Base-by-base conservation (phyloP, 1,284 basidiomycete species). In the Ceratobasidium sp. region DNA sequence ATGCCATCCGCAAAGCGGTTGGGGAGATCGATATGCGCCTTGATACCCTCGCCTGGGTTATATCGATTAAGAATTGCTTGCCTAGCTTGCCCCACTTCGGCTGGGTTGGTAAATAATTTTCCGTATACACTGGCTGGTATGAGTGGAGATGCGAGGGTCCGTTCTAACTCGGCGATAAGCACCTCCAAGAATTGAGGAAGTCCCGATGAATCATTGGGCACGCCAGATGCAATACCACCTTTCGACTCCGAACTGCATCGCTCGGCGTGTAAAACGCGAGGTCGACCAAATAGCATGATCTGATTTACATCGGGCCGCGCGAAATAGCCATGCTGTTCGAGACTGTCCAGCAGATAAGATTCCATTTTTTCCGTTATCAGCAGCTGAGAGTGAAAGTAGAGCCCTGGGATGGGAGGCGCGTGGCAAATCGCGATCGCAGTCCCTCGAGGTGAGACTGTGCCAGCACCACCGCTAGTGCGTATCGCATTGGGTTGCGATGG, bases 61-160 rank as follows among this genome's bases (percentile, higher is more conserved):
- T 96, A 96, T 3, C 93, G 85, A 82, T 96, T 96, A 71, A 96
- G 81, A 77, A 96, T 96, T 0, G 90, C 92, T 82, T 96, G 94
- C 44, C 93, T 87, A 0, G 92, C 90, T 56, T 85, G 85, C 13
- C 84, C 83, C 0, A 85, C 86, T 20, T 33, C 42, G 26, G 50
- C 80, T 78, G 1, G 81, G 79, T 2, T 89, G 90, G 82, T 92
- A 92, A 38, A 93, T 85, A 42, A 90, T 84, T 12, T 84, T 80
- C 77, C 91, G 87, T 0, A 87, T 87, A 57, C 86, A 83, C 5
- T 83, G 78, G 0, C 90, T 88, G 13, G 93, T 84, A 13, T 85
- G 79, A 1, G 89, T 87, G 1, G 83, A 82, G 3, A 93, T 86
- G 64, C 90, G 80, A 0, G 78, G 79, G 1, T 89, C 87, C 20